These are phyloP conservation scores for Delonix regia DNA, from an alignment of 306 rosid species.

Conservation along the genomic window DNA sequence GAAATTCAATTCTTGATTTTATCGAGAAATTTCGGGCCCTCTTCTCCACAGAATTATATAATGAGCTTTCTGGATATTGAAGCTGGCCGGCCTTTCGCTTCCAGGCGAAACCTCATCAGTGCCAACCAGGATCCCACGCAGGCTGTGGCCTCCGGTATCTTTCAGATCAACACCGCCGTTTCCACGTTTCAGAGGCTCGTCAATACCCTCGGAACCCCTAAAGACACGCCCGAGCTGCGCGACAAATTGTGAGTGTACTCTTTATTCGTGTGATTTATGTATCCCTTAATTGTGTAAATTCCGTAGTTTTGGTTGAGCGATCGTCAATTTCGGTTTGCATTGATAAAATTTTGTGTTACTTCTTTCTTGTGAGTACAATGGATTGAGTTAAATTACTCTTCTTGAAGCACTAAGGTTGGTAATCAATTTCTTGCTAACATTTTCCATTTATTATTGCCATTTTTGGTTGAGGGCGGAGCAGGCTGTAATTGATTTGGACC, in stretches of 20 bases:
- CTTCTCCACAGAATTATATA: background rate
- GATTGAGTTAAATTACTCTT: conserved; percentile 23
- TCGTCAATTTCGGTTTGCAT: background rate
- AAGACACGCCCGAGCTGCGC: conserved; percentile 93
- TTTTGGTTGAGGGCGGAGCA: background rate
- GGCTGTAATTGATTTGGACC: conserved; percentile 9
- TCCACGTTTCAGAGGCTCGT: conserved; percentile 94
- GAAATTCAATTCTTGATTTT: conserved; percentile 30
- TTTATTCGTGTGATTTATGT: background rate
- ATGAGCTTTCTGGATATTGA: conserved; percentile 96
- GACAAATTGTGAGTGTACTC: conserved; percentile 77
- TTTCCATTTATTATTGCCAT: background rate
- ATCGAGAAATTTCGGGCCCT: conserved; percentile 47
- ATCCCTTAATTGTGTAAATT: background rate
- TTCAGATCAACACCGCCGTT: conserved; percentile 97
- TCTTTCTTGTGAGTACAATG: background rate
- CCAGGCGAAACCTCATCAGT: conserved; percentile 62
- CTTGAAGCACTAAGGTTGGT: background rate
- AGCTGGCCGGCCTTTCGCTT: conserved; percentile 66
- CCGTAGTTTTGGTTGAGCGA: background rate
- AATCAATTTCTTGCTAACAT: background rate
- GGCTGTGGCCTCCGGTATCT: conserved; percentile 91
- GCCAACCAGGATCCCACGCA: conserved; percentile 85
- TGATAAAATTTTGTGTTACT: conserved; percentile 14
- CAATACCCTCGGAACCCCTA: conserved; percentile 95